Conservation (phyloP, 2,329 filamentous ascomycete genomes). For the Talaromyces rugulosus region DNA sequence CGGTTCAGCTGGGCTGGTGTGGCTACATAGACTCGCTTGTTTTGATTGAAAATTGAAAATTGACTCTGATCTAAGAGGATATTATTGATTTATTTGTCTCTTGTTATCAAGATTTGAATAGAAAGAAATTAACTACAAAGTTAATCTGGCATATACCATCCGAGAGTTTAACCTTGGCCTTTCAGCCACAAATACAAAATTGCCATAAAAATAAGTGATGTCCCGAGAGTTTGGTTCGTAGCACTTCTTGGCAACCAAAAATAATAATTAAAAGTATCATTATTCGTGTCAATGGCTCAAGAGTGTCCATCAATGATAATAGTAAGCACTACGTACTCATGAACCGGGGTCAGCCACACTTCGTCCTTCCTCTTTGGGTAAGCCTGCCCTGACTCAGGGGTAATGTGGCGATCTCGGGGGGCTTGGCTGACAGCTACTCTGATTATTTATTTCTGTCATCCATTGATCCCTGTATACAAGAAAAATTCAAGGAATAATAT, state of each 20-base stretch:
- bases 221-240: neutral
- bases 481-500: neutral
- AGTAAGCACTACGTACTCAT: too few species aligned
- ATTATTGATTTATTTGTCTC: too few species aligned
- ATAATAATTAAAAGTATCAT: neutral
- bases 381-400: neutral
- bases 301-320: too few species aligned
- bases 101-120: too few species aligned
- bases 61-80: neutral
- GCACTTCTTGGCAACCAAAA: neutral
- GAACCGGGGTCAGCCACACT: neutral
- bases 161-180: neutral
- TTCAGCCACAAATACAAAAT: neutral
- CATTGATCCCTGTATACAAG: too few species aligned
- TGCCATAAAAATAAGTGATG: neutral
- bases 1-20: neutral
- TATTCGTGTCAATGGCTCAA: neutral
- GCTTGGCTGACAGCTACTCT: neutral
- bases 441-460: neutral
- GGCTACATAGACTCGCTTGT: neutral
- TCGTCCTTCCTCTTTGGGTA: neutral
- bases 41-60: neutral
- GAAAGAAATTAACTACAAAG: neutral
- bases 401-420: neutral
- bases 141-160: neutral